Percentiles rank a stretch among this genome's conserved stretches.
Evolutionary conservation across 78 protist genomes (phyloP).

Genomic region (Dictyostelium firmibasis): DNA sequence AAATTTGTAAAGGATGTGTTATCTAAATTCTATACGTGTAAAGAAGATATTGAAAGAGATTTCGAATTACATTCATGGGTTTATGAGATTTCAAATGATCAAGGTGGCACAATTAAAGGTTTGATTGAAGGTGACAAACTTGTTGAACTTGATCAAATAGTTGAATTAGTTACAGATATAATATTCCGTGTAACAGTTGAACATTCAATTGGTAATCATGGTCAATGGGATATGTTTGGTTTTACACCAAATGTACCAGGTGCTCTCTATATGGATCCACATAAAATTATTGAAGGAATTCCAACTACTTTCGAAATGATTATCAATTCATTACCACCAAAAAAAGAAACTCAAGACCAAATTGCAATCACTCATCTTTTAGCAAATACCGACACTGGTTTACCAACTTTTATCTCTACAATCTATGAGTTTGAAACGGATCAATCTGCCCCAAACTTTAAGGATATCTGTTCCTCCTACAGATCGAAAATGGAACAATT

Average conservation of each 20-base stretch:
- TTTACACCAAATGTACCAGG: constrained; percentile 54
- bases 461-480: neutral
- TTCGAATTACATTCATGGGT: constrained; percentile 46
- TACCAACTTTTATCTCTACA: constrained; percentile 4
- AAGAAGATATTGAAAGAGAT: neutral
- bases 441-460: neutral
- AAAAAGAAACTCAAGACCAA: constrained; percentile 17
- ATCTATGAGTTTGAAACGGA: constrained; percentile 11
- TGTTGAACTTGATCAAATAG: neutral
- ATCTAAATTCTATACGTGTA: neutral
- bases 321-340: constrained; percentile 13
- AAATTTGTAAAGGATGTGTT: neutral
- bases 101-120: constrained; percentile 16
- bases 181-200: constrained; percentile 35
- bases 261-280: constrained; percentile 29
- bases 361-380: constrained; percentile 46
- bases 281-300: constrained; percentile 3
- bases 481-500: neutral
- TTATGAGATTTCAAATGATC: neutral
- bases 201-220: constrained; percentile 62
- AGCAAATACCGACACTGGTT: constrained; percentile 41
- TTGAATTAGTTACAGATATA: constrained; percentile 1
- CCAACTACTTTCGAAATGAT: constrained; percentile 21
- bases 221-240: constrained; percentile 69
- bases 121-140: neutral